phyloP scores from a whole-genome alignment of 73 alveolate genomes.

The Tetrahymena thermophila region DNA sequence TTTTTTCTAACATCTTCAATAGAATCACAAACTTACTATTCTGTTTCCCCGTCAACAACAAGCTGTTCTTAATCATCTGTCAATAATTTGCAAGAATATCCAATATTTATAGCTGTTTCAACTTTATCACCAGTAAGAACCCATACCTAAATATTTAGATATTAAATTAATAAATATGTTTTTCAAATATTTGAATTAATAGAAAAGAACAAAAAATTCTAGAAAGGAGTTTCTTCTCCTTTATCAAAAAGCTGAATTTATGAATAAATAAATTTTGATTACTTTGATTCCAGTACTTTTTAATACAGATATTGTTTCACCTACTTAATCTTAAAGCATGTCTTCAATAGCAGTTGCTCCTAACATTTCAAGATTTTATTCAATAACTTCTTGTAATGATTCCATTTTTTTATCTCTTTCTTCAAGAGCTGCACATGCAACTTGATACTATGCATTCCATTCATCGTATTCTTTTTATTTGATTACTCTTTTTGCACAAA shows the following conservation, averaged over 20 bases:
- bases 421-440: constrained; percentile 45
- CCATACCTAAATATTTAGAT: constrained; percentile 62
- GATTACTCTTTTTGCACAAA: constrained; percentile 62
- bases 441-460: constrained; percentile 56
- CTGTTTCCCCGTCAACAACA: constrained; percentile 62
- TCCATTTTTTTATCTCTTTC: constrained; percentile 65
- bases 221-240: no score
- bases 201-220: no score
- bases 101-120: constrained; percentile 95
- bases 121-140: constrained; percentile 95
- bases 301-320: constrained; percentile 57
- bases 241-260: no score
- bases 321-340: constrained; percentile 85
- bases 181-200: background rate
- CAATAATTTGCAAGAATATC: constrained; percentile 79
- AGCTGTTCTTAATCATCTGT: constrained; percentile 65
- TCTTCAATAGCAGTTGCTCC: constrained; percentile 99
- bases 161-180: background rate
- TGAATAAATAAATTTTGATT: background rate
- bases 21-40: constrained; percentile 38
- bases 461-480: constrained; percentile 54
- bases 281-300: constrained; percentile 73
- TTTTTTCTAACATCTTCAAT: constrained; percentile 52
- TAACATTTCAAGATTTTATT: constrained; percentile 64
- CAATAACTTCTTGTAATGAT: constrained; percentile 76